phyloP scores from a whole-genome alignment of 169 alveolate species.

The Amoebophrya sp. region DNA sequence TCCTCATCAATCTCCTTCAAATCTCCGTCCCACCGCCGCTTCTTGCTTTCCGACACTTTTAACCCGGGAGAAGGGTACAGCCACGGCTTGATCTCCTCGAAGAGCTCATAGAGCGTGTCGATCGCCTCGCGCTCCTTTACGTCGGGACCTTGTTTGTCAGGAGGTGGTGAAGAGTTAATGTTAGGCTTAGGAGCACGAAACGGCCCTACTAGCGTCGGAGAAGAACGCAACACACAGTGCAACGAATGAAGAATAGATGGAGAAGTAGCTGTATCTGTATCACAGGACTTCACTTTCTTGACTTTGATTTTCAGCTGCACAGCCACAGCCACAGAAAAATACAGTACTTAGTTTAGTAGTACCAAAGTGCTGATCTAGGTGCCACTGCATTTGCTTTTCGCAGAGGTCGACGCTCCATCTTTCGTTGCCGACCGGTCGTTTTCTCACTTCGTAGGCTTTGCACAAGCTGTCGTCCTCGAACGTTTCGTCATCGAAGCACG shows the following conservation, averaged over 20 bases:
- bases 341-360: too few relatives aligned
- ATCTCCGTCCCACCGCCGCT: not conserved
- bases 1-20: not conserved
- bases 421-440: not conserved
- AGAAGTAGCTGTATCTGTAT: too few relatives aligned
- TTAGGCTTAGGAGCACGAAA: too few relatives aligned
- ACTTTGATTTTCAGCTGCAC: too few relatives aligned
- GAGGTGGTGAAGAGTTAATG: too few relatives aligned
- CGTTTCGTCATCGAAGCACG: conserved; percentile 14
- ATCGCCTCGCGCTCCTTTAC: not conserved
- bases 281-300: too few relatives aligned
- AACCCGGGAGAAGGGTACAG: not conserved
- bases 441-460: not conserved
- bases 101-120: not conserved
- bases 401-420: not conserved
- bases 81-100: not conserved
- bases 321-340: too few relatives aligned
- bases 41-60: not conserved
- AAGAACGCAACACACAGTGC: too few relatives aligned
- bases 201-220: too few relatives aligned
- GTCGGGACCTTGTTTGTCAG: too few relatives aligned
- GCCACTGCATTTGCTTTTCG: conserved; percentile 14
- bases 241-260: too few relatives aligned
- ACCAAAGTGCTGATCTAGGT: conserved; percentile 13
- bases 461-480: not conserved